These are phyloP conservation scores for Irpex sp. DNA, from an alignment of 1,284 basidiomycete species.

Conservation along the genomic window DNA sequence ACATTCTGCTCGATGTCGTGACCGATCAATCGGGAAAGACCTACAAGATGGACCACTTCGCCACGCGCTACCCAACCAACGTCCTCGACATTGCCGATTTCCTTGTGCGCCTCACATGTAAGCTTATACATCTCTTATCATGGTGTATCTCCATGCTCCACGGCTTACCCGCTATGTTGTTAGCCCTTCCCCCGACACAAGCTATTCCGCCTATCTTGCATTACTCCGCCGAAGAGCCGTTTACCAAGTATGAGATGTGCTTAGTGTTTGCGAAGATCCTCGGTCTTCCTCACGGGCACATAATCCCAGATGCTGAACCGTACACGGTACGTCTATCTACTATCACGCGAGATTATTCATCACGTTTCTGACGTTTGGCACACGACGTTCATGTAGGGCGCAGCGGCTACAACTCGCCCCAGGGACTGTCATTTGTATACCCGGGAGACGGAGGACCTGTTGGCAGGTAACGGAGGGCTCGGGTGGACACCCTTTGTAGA, in stretches of 20 bases:
- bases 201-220: slow-evolving; percentile 67
- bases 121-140: slow-evolving; percentile 17
- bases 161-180: no score
- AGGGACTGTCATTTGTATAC: slow-evolving; percentile 70
- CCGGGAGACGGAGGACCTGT: slow-evolving; percentile 59
- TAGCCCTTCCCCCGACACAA: slow-evolving; percentile 25
- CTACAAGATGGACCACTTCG: slow-evolving; percentile 87
- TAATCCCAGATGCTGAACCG: slow-evolving; percentile 61
- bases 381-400: slow-evolving; percentile 7
- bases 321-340: slow-evolving; percentile 37
- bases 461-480: slow-evolving; percentile 50
- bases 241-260: slow-evolving; percentile 86
- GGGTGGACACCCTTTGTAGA: slow-evolving; percentile 66
- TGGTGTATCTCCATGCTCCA: neutral
- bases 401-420: slow-evolving; percentile 64
- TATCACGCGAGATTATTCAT: neutral
- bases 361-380: neutral
- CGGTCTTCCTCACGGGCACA: slow-evolving; percentile 58
- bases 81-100: slow-evolving; percentile 75
- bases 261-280: slow-evolving; percentile 69
- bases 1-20: slow-evolving; percentile 76
- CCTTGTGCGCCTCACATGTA: slow-evolving; percentile 63
- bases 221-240: slow-evolving; percentile 70
- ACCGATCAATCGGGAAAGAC: slow-evolving; percentile 72
- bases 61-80: slow-evolving; percentile 79